Conservation (phyloP, 2,329 filamentous ascomycete genomes). For the Hypomyces rosellus region DNA sequence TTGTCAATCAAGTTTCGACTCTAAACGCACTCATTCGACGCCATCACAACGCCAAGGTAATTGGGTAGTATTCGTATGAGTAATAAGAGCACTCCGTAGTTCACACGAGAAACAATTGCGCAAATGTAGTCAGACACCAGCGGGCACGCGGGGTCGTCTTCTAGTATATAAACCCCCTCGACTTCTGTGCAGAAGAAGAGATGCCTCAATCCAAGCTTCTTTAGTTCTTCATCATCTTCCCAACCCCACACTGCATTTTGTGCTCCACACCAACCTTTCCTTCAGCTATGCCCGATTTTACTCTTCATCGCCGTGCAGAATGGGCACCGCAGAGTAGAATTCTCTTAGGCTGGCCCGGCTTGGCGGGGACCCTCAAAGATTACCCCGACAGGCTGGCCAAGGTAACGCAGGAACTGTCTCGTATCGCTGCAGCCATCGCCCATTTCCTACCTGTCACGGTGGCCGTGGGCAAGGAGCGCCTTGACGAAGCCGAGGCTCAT, state of each 20-base stretch:
- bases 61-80: not conserved
- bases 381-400: slow-evolving; percentile 1
- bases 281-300: slow-evolving; percentile 1
- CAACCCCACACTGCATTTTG: not conserved
- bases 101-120: not conserved
- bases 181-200: not conserved
- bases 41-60: not conserved
- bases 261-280: not conserved
- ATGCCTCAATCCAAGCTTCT: not conserved
- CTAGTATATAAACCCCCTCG: not conserved
- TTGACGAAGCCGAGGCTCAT: slow-evolving; percentile 10
- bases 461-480: slow-evolving; percentile 11
- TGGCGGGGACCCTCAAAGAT: slow-evolving; percentile 1
- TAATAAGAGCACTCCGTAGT: not conserved
- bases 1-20: not conserved
- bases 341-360: slow-evolving; percentile 13
- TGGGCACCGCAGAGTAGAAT: slow-evolving; percentile 10
- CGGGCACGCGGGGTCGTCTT: not conserved
- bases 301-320: slow-evolving; percentile 11
- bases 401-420: slow-evolving; percentile 19
- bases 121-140: not conserved
- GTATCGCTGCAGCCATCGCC: slow-evolving; percentile 19
- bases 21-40: not conserved
- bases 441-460: slow-evolving; percentile 22
- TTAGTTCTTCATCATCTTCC: not conserved